These are phyloP conservation scores for Sugiyamaella neomexicana DNA, from an alignment of 1,139 yeast species.

Conservation along the genomic window DNA sequence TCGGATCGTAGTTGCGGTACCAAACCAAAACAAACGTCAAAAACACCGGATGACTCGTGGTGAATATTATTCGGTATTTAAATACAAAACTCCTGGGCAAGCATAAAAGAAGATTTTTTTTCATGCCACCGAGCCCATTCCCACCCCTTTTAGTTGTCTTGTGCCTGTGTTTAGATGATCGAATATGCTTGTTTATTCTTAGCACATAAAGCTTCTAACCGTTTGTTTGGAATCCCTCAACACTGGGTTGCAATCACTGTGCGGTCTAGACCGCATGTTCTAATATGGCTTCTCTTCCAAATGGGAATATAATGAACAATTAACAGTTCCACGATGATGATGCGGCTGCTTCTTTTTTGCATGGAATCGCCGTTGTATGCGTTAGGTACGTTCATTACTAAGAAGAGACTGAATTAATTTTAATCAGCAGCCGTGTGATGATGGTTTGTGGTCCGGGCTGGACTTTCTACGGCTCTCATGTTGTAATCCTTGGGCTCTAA, in stretches of 20 bases:
- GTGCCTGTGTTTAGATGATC: background rate
- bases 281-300: background rate
- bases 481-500: no score
- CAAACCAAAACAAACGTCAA: no score
- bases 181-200: background rate
- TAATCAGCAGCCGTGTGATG: background rate
- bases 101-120: background rate
- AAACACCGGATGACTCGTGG: no score
- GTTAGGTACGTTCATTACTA: background rate
- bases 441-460: no score
- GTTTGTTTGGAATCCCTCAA: background rate
- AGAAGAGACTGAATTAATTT: background rate
- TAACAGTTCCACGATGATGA: background rate
- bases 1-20: no score
- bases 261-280: background rate
- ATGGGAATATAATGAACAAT: background rate
- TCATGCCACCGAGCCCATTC: no score
- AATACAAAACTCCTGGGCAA: no score
- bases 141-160: background rate
- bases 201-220: background rate
- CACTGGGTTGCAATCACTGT: no score
- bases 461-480: no score
- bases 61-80: no score
- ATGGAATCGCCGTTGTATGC: background rate
- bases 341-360: background rate